Base-by-base conservation (phyloP, 2,329 filamentous ascomycete genomes). In the Didymosphaeria variabile region DNA sequence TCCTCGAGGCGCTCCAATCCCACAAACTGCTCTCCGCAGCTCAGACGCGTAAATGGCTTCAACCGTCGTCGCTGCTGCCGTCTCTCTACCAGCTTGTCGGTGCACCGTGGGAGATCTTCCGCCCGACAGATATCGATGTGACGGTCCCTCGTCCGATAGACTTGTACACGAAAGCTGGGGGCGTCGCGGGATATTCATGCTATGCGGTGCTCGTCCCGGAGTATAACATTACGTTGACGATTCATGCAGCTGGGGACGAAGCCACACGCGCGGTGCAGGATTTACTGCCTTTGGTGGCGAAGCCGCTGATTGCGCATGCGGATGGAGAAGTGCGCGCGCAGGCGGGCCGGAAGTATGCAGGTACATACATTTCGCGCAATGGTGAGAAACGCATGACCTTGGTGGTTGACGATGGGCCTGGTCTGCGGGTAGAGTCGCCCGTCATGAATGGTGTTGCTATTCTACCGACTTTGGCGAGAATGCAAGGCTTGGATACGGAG, bases 91-190 rank as follows among this genome's bases (percentile, higher is more conserved):
- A 73, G 54, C 58, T 65, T 8, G 67, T 73, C 17, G 71, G 71
- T 5, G 66, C 67, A 10, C 69, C 71, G 5, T 74, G 71, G 72
- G 72, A 73, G 31, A 73, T 73, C 6, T 49, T 71, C n/a, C 61
- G 70, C 13, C 65, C 69, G 1, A 57, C 62, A 5, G 62, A 68
- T 42, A 36, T 73, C 2, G 53, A 62, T 8, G 45, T 71, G 0
- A 54, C 54, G 10, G 66, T 63, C 12, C 55, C 57, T 8, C 69
- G 72, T 12, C 62, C 68, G 5, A 67, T 74, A 9, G 66, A 71
- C 12, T 55, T 74, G 1, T 73, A 68, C 40, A 69, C 71, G 0
- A 74, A 74, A 55, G 58, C 66, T 2, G 71, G 69, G 5, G 68
- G 67, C 9, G 66, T 74, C 5, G 55, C 63, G 0, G 71, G 71